Conservation (phyloP, 257 asterid species). For the Capsicum baccatum region DNA sequence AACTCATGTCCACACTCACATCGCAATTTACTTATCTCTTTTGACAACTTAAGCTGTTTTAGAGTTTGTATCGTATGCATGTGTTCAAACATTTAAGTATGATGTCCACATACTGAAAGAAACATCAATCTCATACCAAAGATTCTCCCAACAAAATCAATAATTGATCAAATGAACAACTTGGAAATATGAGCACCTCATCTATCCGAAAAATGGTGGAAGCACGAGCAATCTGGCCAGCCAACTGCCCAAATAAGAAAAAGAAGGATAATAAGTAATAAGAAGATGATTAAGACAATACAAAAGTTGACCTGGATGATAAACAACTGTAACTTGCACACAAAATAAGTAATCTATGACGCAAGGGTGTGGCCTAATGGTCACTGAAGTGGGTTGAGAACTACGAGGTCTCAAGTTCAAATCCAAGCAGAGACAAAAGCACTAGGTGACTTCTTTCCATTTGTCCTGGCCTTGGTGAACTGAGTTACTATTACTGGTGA, state of each 20-base stretch:
- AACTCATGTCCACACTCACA: conserved; percentile 7
- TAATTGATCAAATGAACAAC: not conserved
- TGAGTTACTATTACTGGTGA: too few species aligned
- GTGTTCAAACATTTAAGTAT: not conserved
- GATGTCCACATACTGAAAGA: not conserved
- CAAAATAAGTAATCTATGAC: not conserved
- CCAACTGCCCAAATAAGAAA: conserved; percentile 56
- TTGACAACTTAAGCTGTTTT: not conserved
- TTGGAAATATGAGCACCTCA: conserved; percentile 55
- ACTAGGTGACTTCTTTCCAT: not conserved
- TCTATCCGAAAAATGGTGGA: conserved; percentile 83
- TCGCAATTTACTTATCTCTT: not conserved
- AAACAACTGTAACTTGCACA: not conserved
- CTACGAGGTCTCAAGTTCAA: not conserved
- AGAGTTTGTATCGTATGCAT: not conserved
- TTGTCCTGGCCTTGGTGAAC: too few species aligned
- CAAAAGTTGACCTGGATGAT: not conserved
- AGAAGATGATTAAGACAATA: conserved; percentile 10
- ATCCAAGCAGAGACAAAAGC: not conserved
- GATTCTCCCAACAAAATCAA: not conserved
- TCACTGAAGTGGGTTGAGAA: not conserved
- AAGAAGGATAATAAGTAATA: not conserved
- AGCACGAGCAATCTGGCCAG: conserved; percentile 98
- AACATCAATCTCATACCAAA: conserved; percentile 15
- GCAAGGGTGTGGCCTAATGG: not conserved